phyloP scores from a whole-genome alignment of 257 asterid genomes.

The Nicotiana paniculata region DNA sequence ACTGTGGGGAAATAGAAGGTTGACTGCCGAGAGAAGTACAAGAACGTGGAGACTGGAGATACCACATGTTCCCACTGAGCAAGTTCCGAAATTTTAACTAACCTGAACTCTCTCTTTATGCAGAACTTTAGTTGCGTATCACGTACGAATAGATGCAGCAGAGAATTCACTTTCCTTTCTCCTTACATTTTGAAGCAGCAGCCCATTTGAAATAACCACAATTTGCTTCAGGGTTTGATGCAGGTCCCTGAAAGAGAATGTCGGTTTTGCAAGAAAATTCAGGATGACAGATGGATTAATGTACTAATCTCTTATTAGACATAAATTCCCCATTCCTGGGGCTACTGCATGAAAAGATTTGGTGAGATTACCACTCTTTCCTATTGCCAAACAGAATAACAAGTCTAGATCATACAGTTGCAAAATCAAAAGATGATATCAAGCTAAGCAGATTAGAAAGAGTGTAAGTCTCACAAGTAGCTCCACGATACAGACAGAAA shows the following conservation, averaged over 20 bases:
- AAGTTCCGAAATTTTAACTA: background rate
- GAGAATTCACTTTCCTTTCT: slow-evolving; percentile 28
- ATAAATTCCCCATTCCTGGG: background rate
- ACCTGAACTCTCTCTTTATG: too few relatives aligned
- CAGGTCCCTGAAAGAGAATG: slow-evolving; percentile 65
- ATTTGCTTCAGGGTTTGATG: slow-evolving; percentile 89
- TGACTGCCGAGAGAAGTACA: background rate
- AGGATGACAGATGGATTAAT: background rate
- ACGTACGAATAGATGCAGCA: background rate
- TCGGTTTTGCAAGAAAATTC: background rate
- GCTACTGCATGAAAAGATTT: background rate
- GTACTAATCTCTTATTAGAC: background rate
- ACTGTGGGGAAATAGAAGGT: background rate
- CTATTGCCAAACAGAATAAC: background rate
- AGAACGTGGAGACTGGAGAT: background rate
- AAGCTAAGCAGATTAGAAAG: background rate
- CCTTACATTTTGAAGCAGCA: slow-evolving; percentile 54
- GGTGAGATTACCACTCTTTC: background rate
- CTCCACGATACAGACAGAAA: background rate
- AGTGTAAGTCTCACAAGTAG: background rate
- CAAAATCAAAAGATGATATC: background rate
- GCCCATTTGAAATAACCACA: slow-evolving; percentile 97
- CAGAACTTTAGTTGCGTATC: background rate
- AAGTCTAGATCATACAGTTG: background rate
- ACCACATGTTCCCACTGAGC: background rate